Evolutionary conservation across 768 basidiomycete species (phyloP).

Genomic region (Saitozyma sp.): DNA sequence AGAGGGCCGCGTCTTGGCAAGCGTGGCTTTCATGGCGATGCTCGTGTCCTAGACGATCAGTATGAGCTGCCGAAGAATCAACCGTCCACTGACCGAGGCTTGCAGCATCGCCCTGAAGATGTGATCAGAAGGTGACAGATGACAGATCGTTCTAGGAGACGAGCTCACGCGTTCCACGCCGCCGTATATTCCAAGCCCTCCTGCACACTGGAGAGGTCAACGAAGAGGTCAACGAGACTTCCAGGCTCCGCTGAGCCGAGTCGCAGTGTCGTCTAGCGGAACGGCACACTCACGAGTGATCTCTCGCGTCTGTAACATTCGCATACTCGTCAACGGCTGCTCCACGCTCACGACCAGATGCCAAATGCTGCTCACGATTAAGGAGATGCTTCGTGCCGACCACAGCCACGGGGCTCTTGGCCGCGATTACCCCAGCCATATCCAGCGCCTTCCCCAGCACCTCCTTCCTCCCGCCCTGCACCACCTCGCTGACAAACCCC

Average conservation of each 20-base stretch:
- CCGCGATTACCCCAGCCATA: slow-evolving; percentile 66
- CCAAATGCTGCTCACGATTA: slow-evolving; percentile 52
- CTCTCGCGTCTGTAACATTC: slow-evolving; percentile 60
- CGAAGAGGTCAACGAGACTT: neutral
- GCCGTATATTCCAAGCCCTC: slow-evolving; percentile 64
- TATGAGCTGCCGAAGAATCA: neutral
- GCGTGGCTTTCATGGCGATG: slow-evolving; percentile 36
- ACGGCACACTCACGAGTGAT: slow-evolving; percentile 64
- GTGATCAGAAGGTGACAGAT: slow-evolving; percentile 5
- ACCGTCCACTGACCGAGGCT: slow-evolving; percentile 54
- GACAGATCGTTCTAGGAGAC: slow-evolving; percentile 10
- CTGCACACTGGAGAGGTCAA: slow-evolving; percentile 49
- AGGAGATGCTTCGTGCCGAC: slow-evolving; percentile 74
- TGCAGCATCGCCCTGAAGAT: slow-evolving; percentile 56
- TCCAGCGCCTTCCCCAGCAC: slow-evolving; percentile 57
- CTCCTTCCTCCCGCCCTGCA: slow-evolving; percentile 65
- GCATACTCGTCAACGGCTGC: neutral
- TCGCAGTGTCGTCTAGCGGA: no score
- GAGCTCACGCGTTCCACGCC: slow-evolving; percentile 58
- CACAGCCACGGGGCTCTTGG: slow-evolving; percentile 78
- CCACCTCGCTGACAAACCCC: slow-evolving; percentile 73
- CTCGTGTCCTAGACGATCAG: slow-evolving; percentile 25
- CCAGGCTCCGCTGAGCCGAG: no score
- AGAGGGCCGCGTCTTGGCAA: slow-evolving; percentile 24
- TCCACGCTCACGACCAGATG: neutral